phyloP scores from a whole-genome alignment of 305 asterid species.

The Stenogyne calaminthoides region DNA sequence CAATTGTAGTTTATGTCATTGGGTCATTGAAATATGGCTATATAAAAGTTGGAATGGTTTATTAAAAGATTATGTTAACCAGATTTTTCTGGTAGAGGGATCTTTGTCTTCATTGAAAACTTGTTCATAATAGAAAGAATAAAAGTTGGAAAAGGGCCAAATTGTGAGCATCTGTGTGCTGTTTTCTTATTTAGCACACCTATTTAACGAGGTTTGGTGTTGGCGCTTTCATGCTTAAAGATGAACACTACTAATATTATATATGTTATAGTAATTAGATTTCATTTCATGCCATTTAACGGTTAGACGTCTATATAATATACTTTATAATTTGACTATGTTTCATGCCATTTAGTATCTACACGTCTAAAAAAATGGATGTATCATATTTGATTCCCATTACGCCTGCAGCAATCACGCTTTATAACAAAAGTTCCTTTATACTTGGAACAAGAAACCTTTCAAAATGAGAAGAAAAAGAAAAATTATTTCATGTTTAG shows the following conservation, averaged over 20 bases:
- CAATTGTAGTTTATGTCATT: neutral
- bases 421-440: neutral
- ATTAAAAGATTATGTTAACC: neutral
- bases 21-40: neutral
- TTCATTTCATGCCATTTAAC: neutral
- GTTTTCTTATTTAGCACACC: neutral
- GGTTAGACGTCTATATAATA: neutral
- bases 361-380: neutral
- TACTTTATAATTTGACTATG: neutral
- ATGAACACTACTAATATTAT: too few species aligned
- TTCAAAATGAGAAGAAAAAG: neutral
- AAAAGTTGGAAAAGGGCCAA: neutral
- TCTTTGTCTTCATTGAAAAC: neutral
- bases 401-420: neutral
- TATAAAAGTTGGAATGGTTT: neutral
- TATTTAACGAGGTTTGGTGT: neutral
- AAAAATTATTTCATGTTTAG: too few species aligned
- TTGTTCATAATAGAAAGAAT: neutral
- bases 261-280: too few species aligned
- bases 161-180: neutral
- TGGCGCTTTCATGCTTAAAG: neutral
- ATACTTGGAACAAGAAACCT: neutral
- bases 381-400: neutral
- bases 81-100: neutral
- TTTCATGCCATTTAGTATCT: neutral